Base-by-base conservation (phyloP, 176 grass and related monocot species). In the Paspalum vaginatum region DNA sequence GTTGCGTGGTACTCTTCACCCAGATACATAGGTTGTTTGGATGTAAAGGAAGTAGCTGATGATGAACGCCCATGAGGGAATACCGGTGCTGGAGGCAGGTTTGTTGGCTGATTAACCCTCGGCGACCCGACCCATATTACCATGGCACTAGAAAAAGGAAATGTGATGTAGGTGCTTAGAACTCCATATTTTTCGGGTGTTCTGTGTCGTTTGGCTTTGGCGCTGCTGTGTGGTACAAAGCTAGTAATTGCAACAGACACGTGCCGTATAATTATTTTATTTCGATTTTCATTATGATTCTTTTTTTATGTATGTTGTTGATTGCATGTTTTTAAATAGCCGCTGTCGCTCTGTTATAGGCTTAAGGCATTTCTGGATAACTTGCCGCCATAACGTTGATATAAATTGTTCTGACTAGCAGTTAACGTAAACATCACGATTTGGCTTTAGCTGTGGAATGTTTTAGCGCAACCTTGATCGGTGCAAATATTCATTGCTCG, bases 21-120 rank as follows among this genome's bases (percentile, higher is more conserved):
- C 38, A 59, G 22, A 57, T 55, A 16, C 59, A 65, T 47, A 85
- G 58, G 84, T 48, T 54, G 24, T 11, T 63, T 71, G 75, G 11
- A 22, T 57, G 68, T 85, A 79, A 85, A 85, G 76, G 57, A 79
- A 56, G 25, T 66, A 66, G 49, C 25, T 79, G 68, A 65, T 80
- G 75, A 17, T 26, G 63, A 11, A 68, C 49, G 24, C 38, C 47
- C 18, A 22, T 18, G 48, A n/a, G 17, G 47, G 67, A 65, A 66
- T 63, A 41, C 59, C 12, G 54, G 22, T 59, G 61, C 18, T 12
- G 61, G 51, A 3, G 61, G 32, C 72, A 84, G 72, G 40, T 47
- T n/a, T n/a, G n/a, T 48, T 24, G 50, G 50, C 39, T 83, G 24
- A 67, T 67, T 41, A 32, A 5, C 47, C 70, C 39, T 5, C 56